phyloP scores from a whole-genome alignment of 768 basidiomycete species.

The Mycena floridula region DNA sequence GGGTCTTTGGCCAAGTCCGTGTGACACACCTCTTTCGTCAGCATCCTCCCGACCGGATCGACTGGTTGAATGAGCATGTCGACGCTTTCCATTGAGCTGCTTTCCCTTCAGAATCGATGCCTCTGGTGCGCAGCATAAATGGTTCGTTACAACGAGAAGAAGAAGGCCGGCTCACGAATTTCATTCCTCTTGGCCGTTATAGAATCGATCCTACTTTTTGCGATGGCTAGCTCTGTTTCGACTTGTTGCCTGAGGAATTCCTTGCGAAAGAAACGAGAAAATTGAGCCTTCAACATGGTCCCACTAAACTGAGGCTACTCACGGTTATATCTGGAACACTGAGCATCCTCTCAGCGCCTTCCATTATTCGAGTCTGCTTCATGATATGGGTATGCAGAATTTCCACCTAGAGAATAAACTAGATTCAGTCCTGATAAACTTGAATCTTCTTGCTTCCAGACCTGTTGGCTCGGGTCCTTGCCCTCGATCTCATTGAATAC shows the following conservation, averaged over 20 bases:
- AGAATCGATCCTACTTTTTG: slow-evolving; percentile 63
- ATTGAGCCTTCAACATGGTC: slow-evolving; percentile 6
- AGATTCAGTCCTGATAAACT: not conserved
- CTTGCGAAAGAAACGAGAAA: slow-evolving; percentile 24
- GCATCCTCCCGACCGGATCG: slow-evolving; percentile 18
- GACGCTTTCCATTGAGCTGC: slow-evolving; percentile 8
- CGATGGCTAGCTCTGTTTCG: slow-evolving; percentile 70
- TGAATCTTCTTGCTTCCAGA: slow-evolving; percentile 13
- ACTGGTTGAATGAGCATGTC: not conserved
- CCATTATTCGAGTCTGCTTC: slow-evolving; percentile 78
- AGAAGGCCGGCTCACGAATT: slow-evolving; percentile 36
- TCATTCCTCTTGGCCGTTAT: slow-evolving; percentile 55
- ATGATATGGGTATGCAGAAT: slow-evolving; percentile 61
- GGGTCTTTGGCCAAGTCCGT: not conserved
- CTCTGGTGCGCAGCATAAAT: slow-evolving; percentile 1
- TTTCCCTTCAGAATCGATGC: slow-evolving; percentile 1
- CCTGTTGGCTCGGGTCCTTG: slow-evolving; percentile 41
- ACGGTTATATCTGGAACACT: slow-evolving; percentile 59
- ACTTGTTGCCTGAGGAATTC: slow-evolving; percentile 67
- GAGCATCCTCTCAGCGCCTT: slow-evolving; percentile 88
- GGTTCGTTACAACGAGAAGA: not conserved
- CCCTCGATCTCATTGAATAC: slow-evolving; percentile 39
- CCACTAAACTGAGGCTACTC: slow-evolving; percentile 16
- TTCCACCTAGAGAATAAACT: slow-evolving; percentile 45
- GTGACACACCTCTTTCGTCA: slow-evolving; percentile 25